Conservation (phyloP, 495 filamentous ascomycete species). For the Evernia prunastri region DNA sequence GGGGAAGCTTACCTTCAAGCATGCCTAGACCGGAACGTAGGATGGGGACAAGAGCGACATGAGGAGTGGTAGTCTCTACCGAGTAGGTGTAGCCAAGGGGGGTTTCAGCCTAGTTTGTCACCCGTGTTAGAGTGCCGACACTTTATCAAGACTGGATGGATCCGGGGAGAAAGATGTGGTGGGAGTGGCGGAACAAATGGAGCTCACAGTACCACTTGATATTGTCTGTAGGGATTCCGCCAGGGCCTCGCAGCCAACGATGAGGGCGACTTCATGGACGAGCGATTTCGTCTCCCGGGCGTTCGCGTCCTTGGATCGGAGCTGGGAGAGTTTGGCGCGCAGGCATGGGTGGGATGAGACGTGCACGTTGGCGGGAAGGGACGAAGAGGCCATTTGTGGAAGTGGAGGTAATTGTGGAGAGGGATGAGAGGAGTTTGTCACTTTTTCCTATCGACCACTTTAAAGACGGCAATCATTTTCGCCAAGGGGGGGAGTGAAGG, state of each 20-base stretch:
- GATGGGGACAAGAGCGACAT: slow-evolving; percentile 82
- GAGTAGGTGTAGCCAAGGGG: slow-evolving; percentile 68
- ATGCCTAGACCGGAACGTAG: slow-evolving; percentile 84
- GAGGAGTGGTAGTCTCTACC: slow-evolving; percentile 53
- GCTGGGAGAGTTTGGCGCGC: slow-evolving; percentile 78
- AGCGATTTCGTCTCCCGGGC: slow-evolving; percentile 72
- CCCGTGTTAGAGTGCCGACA: slow-evolving; percentile 2
- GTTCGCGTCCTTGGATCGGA: slow-evolving; percentile 64
- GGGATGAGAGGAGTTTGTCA: not conserved
- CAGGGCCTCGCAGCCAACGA: slow-evolving; percentile 77
- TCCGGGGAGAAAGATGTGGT: no score
- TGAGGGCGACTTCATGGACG: slow-evolving; percentile 76
- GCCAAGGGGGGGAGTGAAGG: no score
- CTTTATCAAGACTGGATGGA: not conserved
- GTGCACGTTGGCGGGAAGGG: slow-evolving; percentile 63
- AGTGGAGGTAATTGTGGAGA: not conserved
- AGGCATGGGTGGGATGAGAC: slow-evolving; percentile 83
- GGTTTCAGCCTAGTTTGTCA: slow-evolving; percentile 54
- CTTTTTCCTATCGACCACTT: no score
- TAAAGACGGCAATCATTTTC: no score
- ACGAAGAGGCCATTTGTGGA: slow-evolving; percentile 25
- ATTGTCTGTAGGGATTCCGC: slow-evolving; percentile 50
- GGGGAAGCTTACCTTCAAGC: slow-evolving; percentile 59
- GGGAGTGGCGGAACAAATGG: slow-evolving; percentile 7
- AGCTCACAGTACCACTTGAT: slow-evolving; percentile 39